Evolutionary conservation across 225 moss, liverwort and hornwort genomes (phyloP), one percentile per base, ranked within the genome.

Genomic region (Neckera pumila): DNA sequence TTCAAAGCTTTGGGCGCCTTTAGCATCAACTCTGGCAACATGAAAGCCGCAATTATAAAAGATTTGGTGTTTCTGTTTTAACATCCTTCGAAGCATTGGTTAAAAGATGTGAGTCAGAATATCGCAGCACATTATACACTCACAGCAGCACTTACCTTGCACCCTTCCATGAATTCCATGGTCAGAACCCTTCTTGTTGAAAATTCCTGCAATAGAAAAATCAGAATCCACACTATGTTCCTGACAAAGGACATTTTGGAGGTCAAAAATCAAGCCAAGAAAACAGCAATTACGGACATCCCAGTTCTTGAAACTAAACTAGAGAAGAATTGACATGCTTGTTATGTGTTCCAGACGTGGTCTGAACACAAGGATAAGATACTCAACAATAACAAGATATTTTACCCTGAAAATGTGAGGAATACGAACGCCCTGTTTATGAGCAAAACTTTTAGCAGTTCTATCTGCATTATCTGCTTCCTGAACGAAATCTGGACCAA

Each of bases 381-480:
- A 51, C 18, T 67, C 78, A 88, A 82, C 63, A 72, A 83, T 17
- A 61, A 86, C 57, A 65, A 74, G 74, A 78, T 89, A n/a, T 85
- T 85, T 90, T 96, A 97, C 97, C 96, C 96, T 95, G 77, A 92
- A 86, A 82, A 99, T 93, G n/a, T 79, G 91, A 85, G 98, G 98
- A 64, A 97, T 76, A 89, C 93, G 94, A 86, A 99, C 91, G 72
- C 94, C 94, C 80, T 89, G 87, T 80, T 85, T 95, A 74, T 91
- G 89, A 14, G 91, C 90, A 93, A 99, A 97, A 89, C 96, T 96
- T 86, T 82, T 97, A 82, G 95, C 93, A 80, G 96, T 94, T 84
- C 92, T 95, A 85, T 99, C 98, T 89, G 97, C 98, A 94, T 97
- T 97, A 80, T 95, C 92, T 71, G 96, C 98, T 95, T 99, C 98